These are phyloP conservation scores for Ceratocystis cubensis DNA, from an alignment of 2,329 filamentous ascomycete species.

Conservation along the genomic window DNA sequence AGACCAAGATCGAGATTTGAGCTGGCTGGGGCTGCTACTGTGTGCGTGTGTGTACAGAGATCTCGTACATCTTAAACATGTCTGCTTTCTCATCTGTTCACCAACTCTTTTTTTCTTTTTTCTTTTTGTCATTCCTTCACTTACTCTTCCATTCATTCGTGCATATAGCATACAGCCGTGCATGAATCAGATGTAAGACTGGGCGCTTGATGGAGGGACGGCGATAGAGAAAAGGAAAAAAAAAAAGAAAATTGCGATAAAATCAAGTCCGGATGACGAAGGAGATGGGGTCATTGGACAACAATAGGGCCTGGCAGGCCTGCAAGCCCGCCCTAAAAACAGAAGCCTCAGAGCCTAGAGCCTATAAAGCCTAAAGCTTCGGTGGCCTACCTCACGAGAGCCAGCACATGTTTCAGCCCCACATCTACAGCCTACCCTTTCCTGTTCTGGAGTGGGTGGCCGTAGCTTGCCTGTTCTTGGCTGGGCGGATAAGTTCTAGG, in stretches of 20 bases:
- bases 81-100: no score
- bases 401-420: neutral
- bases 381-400: neutral
- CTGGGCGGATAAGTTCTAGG: neutral
- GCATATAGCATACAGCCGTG: neutral
- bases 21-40: neutral
- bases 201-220: neutral
- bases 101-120: no score
- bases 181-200: neutral
- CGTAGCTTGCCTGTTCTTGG: neutral
- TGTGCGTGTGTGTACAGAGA: neutral
- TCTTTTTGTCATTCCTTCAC: neutral
- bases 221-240: neutral
- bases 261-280: neutral
- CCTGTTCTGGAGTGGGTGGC: neutral
- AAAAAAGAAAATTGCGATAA: neutral
- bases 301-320: neutral
- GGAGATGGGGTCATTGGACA: neutral
- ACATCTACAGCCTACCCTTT: neutral
- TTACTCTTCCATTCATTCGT: neutral
- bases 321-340: neutral
- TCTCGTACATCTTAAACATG: neutral
- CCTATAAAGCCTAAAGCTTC: neutral
- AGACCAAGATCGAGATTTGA: neutral
- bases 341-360: neutral